Percentiles rank a stretch among this genome's conserved stretches.
phyloP scores from a whole-genome alignment of 2,329 filamentous ascomycete genomes.

The Ophiostoma novo-ulmi region DNA sequence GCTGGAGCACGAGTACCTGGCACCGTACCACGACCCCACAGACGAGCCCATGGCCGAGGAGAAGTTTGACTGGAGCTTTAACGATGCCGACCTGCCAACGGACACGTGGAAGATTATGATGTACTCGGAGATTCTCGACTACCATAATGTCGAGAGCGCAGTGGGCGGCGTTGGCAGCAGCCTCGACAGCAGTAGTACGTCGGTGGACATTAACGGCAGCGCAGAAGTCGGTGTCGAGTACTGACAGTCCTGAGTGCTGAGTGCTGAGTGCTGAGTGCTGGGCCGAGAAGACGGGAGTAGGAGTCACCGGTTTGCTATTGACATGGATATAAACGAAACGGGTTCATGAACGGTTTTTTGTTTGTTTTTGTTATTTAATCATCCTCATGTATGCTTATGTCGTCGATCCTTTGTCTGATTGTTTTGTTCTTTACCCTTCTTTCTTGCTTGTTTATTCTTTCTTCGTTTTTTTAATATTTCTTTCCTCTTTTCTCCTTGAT shows the following conservation, averaged over 20 bases:
- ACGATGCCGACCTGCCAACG: constrained; percentile 92
- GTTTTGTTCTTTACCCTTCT: not conserved
- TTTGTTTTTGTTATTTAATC: constrained; percentile 4
- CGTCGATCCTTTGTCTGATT: not conserved
- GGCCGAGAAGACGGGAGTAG: not conserved
- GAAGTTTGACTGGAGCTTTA: constrained; percentile 99
- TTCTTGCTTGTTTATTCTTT: not conserved
- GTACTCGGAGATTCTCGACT: constrained; percentile 96
- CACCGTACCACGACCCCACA: constrained; percentile 93
- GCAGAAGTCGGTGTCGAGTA: constrained; percentile 11
- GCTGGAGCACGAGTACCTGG: constrained; percentile 85
- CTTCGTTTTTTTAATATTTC: not conserved
- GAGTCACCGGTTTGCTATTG: constrained; percentile 10
- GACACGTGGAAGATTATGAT: constrained; percentile 99
- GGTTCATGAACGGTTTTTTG: not conserved
- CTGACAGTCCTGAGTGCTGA: not conserved
- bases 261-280: not conserved
- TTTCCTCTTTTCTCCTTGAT: not conserved
- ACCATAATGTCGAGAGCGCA: constrained; percentile 76
- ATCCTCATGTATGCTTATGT: not conserved
- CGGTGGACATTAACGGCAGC: constrained; percentile 6
- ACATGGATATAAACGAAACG: constrained; percentile 15
- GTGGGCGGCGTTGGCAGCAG: not conserved
- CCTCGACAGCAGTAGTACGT: not conserved
- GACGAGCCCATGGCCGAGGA: constrained; percentile 94